Percentiles rank a stretch among this genome's conserved stretches.
Conservation (phyloP, 2,329 filamentous ascomycete species). For the Didymella pinodella region DNA sequence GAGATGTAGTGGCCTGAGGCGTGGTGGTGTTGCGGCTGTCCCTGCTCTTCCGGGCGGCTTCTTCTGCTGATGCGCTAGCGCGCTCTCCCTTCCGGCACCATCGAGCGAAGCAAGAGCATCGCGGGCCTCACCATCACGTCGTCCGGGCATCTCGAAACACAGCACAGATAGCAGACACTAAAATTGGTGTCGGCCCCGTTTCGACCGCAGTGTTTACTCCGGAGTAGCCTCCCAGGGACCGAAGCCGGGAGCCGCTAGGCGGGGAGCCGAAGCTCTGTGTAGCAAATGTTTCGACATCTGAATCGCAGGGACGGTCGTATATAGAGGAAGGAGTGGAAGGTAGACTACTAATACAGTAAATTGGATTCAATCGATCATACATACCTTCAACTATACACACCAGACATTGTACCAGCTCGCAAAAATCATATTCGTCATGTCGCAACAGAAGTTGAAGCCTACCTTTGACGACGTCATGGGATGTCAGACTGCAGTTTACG, state of each 20-base stretch:
- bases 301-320: conserved; percentile 28
- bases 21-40: conserved; percentile 9
- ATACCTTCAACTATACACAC: neutral
- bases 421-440: conserved; percentile 31
- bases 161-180: conserved; percentile 29
- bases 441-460: conserved; percentile 43
- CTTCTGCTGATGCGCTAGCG: conserved; percentile 11
- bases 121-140: conserved; percentile 15
- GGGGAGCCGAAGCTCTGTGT: conserved; percentile 45
- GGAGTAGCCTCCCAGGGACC: conserved; percentile 27
- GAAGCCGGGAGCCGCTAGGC: conserved; percentile 36
- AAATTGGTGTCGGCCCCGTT: conserved; percentile 39
- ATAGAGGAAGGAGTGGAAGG: conserved; percentile 25
- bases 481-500: conserved; percentile 60
- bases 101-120: conserved; percentile 7
- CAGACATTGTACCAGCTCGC: neutral
- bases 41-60: neutral
- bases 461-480: conserved; percentile 59
- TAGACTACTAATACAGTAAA: conserved; percentile 3
- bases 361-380: neutral
- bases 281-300: conserved; percentile 26
- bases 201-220: conserved; percentile 29
- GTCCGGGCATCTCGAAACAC: conserved; percentile 24
- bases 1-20: neutral
- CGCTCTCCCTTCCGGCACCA: conserved; percentile 23